Conservation (phyloP, 2,329 filamentous ascomycete genomes). For the Colletotrichum sp. region DNA sequence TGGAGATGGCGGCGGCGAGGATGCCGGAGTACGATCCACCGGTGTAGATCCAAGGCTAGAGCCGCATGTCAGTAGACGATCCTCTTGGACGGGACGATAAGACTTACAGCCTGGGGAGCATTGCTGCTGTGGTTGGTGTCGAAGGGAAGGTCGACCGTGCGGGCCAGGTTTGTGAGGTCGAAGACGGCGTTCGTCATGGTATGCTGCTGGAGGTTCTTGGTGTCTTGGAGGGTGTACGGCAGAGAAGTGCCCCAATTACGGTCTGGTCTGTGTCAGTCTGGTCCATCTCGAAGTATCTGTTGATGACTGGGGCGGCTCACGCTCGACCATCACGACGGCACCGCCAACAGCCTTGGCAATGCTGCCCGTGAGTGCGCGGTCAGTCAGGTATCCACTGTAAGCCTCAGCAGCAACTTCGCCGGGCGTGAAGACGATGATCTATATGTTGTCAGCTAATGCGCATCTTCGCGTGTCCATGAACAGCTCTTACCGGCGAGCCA, state of each 20-base stretch:
- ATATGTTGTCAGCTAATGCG: not conserved
- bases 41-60: constrained; percentile 57
- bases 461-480: too few species aligned
- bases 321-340: constrained; percentile 61
- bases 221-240: constrained; percentile 54
- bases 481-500: constrained; percentile 52
- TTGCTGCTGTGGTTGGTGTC: constrained; percentile 52
- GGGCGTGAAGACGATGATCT: constrained; percentile 56
- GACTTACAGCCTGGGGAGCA: constrained; percentile 47
- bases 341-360: constrained; percentile 57
- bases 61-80: not conserved
- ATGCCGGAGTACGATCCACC: constrained; percentile 64
- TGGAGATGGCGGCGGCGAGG: constrained; percentile 60
- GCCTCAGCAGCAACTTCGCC: constrained; percentile 52
- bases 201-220: constrained; percentile 58
- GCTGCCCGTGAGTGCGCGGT: constrained; percentile 51
- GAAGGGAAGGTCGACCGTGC: constrained; percentile 57
- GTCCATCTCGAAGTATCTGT: not conserved
- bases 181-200: constrained; percentile 58
- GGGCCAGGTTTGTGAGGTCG: constrained; percentile 60
- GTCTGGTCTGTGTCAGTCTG: constrained; percentile 35
- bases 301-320: constrained; percentile 28
- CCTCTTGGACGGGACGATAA: accelerated
- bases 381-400: constrained; percentile 56
- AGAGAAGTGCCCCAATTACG: constrained; percentile 63